Base-by-base conservation (phyloP, 495 filamentous ascomycete genomes). In the Cercophora scortea region DNA sequence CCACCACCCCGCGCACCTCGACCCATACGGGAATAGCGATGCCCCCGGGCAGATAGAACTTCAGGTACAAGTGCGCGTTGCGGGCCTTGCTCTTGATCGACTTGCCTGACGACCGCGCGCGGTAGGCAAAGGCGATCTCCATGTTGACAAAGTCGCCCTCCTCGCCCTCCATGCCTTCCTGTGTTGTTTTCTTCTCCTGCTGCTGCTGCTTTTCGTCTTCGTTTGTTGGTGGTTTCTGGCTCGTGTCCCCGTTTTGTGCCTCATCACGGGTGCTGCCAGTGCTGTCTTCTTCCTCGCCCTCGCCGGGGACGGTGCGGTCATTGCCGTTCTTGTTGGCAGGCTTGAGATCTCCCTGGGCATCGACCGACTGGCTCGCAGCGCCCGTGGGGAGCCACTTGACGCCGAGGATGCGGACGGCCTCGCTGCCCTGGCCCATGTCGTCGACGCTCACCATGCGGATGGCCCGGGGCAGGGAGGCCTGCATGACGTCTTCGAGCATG, bases 131-230 rank as follows among this genome's bases (percentile, higher is more conserved):
- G 4, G 79, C 80, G 41, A 88, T 67, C 57, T 89, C 86, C 43
- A 87, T 56, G 59, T 87, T 87, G 57, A 86, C 75, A 59, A 87
- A 87, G 55, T 87, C 82, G 6, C 84, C 85, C 59, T 86, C 81
- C 57, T 87, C 85, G 15, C 83, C 84, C 60, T 87, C 84, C 79
- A 86, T 82, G 0, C 83, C 83, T 56, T 85, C 79, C 8, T 74
- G 74, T 25, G 80, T 61, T 13, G 75, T 66, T 42, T 72, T 59
- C 46, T 79, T 63, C 32, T 79, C 17, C 39, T 50, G 36, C 41
- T 45, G 38, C 34, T 77, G 64, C 43, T 64, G 57, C 15, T 64
- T 50, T 47, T 65, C 51, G 36, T 2, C 36, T 10, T 38, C 13
- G 13, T 49, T 45, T 15, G 42, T 49, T 60, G 6, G 61, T 53